Percentiles rank a stretch among this genome's conserved stretches.
Evolutionary conservation across 306 rosid species (phyloP).

Genomic region (Lathyrus aphaca): DNA sequence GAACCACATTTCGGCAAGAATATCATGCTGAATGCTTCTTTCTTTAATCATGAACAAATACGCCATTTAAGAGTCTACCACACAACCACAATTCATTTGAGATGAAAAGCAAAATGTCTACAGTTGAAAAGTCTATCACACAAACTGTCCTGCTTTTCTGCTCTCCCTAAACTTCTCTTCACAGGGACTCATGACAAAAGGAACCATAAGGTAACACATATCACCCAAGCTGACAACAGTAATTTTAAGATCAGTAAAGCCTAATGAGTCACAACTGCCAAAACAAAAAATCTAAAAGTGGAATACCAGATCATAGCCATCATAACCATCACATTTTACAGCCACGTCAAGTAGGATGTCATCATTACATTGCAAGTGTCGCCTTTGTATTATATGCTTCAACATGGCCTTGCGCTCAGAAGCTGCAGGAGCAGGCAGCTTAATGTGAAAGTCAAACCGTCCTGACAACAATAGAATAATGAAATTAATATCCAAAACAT

Average conservation of each 20-base stretch:
- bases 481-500: conserved; percentile 37
- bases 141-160: conserved; percentile 13
- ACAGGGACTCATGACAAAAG: conserved; percentile 25
- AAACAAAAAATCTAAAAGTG: background rate
- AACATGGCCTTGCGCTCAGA: conserved; percentile 82
- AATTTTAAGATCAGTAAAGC: conserved; percentile 7
- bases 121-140: conserved; percentile 21
- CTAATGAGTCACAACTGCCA: conserved; percentile 15
- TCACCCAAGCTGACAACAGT: conserved; percentile 29
- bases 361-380: conserved; percentile 73
- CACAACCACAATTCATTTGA: background rate
- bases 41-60: conserved; percentile 31
- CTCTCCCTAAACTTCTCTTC: conserved; percentile 30
- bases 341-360: conserved; percentile 75
- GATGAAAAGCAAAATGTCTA: conserved; percentile 15
- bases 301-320: conserved; percentile 96
- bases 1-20: conserved; percentile 24
- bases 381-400: conserved; percentile 82
- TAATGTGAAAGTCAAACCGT: conserved; percentile 88
- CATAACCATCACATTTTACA: conserved; percentile 92
- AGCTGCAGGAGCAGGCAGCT: conserved; percentile 90
- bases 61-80: too few relatives aligned
- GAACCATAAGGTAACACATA: conserved; percentile 9
- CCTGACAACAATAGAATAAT: conserved; percentile 52
- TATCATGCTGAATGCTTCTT: conserved; percentile 34